Conservation (phyloP, 1,284 basidiomycete genomes). For the Cystobasidiaceae sp. region DNA sequence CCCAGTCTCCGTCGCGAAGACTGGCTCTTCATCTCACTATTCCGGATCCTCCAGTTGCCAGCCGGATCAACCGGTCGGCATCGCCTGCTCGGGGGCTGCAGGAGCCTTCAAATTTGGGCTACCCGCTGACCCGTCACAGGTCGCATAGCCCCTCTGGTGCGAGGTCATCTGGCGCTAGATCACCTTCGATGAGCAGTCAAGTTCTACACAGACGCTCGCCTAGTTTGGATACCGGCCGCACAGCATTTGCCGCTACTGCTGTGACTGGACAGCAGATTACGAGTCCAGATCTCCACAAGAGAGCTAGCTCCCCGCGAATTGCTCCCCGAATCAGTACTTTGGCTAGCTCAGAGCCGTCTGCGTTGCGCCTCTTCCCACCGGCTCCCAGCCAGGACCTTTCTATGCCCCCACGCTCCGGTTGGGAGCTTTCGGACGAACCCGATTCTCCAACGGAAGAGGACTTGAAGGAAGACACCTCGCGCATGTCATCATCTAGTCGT, state of each 20-base stretch:
- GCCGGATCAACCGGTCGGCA: neutral
- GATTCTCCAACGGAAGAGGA: constrained; percentile 13
- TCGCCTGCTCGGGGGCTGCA: too few relatives aligned
- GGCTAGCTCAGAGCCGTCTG: neutral
- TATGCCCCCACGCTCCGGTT: constrained; percentile 20
- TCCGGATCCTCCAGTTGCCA: too few relatives aligned
- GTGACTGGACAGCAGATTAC: too few relatives aligned
- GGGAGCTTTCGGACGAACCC: constrained; percentile 20
- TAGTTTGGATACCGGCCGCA: neutral
- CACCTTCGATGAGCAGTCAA: too few relatives aligned
- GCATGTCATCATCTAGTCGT: too few relatives aligned
- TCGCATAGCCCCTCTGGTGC: neutral
- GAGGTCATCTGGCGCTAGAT: neutral
- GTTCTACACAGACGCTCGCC: neutral
- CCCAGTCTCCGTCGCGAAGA: too few relatives aligned
- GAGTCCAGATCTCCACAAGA: neutral
- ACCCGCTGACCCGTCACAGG: neutral
- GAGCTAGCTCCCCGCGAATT: too few relatives aligned
- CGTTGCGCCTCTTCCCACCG: constrained; percentile 2
- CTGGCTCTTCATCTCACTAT: too few relatives aligned
- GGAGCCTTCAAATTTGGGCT: too few relatives aligned
- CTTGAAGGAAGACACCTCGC: neutral
- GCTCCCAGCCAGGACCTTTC: constrained; percentile 19
- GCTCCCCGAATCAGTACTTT: too few relatives aligned
- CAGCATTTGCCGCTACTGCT: neutral